Conservation (phyloP, 306 rosid species). For the Oemleria cerasiformis region DNA sequence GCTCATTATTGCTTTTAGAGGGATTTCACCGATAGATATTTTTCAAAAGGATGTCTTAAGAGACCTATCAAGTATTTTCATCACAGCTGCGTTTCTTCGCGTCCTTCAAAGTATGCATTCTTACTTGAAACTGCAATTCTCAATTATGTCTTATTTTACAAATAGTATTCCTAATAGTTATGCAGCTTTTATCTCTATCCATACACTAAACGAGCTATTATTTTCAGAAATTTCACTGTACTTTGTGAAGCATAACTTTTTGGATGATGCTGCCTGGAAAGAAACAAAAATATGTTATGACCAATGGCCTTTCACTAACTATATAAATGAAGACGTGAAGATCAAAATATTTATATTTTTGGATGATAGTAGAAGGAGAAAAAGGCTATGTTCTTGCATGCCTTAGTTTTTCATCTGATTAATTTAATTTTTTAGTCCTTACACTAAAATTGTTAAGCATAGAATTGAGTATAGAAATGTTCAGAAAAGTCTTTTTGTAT, state of each 20-base stretch:
- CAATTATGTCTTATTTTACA: neutral
- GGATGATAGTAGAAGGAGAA: conserved; percentile 1
- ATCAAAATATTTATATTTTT: neutral
- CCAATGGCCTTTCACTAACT: neutral
- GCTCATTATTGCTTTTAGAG: conserved; percentile 73
- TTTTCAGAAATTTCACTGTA: neutral
- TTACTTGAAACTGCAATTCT: conserved; percentile 14
- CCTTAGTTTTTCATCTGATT: neutral
- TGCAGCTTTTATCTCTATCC: neutral
- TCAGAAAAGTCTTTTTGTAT: neutral
- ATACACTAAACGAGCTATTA: neutral
- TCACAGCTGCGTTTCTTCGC: conserved; percentile 91
- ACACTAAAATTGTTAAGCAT: neutral
- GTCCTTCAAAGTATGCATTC: conserved; percentile 73
- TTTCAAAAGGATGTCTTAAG: conserved; percentile 59
- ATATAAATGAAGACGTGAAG: conserved; percentile 1
- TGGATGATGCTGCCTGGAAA: neutral
- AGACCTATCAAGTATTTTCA: conserved; percentile 78
- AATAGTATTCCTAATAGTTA: neutral
- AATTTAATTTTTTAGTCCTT: neutral
- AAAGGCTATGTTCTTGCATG: neutral
- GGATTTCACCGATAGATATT: conserved; percentile 49
- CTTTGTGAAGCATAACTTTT: conserved; percentile 16
- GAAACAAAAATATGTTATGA: neutral
- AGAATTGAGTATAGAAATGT: neutral